A percentile compares a stretch with the other conserved stretches of the same genome.
phyloP scores from a whole-genome alignment of 129 eudicot genomes.

The Flaveria brownii region DNA sequence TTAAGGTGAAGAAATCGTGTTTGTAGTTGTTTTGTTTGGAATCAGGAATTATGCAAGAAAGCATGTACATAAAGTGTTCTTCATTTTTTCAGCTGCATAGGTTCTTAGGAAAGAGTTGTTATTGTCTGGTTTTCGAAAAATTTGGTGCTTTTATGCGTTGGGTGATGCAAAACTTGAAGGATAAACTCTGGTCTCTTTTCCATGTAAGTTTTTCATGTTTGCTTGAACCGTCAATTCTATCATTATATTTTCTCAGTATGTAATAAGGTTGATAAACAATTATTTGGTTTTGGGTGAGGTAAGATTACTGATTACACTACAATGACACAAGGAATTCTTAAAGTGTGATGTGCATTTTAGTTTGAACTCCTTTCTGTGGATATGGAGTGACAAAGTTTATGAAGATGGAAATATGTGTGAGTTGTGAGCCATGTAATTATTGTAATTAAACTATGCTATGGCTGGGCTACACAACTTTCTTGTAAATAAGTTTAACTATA shows the following conservation, averaged over 20 bases:
- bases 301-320: constrained; percentile 11
- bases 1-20: constrained; percentile 23
- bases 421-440: not conserved
- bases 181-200: constrained; percentile 32
- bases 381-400: not conserved
- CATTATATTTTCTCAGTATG: not conserved
- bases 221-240: not conserved
- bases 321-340: not conserved
- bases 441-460: not conserved
- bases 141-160: constrained; percentile 22
- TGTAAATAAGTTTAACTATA: not conserved
- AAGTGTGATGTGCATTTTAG: not conserved
- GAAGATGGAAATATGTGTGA: not conserved
- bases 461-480: not conserved
- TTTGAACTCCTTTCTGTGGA: not conserved
- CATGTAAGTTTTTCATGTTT: constrained; percentile 33
- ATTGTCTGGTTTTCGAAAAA: constrained; percentile 28
- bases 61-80: constrained; percentile 23
- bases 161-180: constrained; percentile 31
- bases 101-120: constrained; percentile 29
- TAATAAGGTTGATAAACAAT: not conserved
- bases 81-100: constrained; percentile 19
- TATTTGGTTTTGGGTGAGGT: not conserved
- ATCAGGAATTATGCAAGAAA: constrained; percentile 30
- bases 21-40: constrained; percentile 19